Base-by-base conservation (phyloP, 495 filamentous ascomycete species). In the Talaromyces liani region DNA sequence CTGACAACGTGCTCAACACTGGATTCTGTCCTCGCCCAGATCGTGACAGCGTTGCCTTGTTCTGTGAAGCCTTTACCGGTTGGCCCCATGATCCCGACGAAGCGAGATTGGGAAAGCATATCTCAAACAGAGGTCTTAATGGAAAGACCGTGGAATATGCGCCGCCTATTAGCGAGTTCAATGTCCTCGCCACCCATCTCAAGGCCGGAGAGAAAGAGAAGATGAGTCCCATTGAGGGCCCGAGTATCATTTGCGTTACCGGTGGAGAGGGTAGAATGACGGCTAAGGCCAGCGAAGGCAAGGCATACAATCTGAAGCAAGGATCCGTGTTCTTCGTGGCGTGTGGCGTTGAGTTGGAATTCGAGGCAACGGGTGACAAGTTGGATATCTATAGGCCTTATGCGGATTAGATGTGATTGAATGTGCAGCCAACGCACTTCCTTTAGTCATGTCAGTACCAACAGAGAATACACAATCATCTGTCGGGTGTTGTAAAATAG, bases 1-100 rank as follows among this genome's bases (percentile, higher is more conserved):
- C 83, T 34, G 88, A 93, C 73, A 91, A 93, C 61, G 89, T 93
- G 25, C 78, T 92, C 12, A 90, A 89, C 65, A 83, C 82, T 3
- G 89, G 90, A 0, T 91, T 92, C 78, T 91, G 88, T 67, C 88
- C 88, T 1, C 77, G 77, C 0, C 77, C 84, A 0, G 82, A 88
- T 25, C 78, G 87, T 31, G 81, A 90, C 64, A 83, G 74, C 61
- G 78, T 85, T 49, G 85, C 89, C 29, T 63, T 85, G 9, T 92
- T 92, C 72, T 75, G 76, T 34, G 71, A 79, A 33, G 81, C 82
- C 1, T 67, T 92, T 4, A 87, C 80, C 0, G 91, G 91, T 65
- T 71, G 75, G 45, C 85, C 85, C 0, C 87, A 90, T 57, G 76
- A 71, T 22, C 68, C 73, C 0, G 72, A 83, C 5, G 82, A 88